Conservation (phyloP, 257 asterid genomes). For the Fraxinus quadrangulata region DNA sequence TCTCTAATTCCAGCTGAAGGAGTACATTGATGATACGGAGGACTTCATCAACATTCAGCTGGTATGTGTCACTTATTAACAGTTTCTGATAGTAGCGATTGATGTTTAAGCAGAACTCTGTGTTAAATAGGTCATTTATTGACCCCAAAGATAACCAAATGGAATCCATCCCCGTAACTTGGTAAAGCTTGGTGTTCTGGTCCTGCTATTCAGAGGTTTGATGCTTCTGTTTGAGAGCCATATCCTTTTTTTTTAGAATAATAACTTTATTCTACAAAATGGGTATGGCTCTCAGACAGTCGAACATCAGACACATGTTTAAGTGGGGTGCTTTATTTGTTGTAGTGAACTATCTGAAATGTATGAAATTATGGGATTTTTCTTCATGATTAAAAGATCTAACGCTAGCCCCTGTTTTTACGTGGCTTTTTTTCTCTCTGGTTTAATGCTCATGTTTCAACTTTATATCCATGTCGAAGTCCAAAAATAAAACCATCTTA, state of each 20-base stretch:
- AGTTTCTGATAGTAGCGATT: not conserved
- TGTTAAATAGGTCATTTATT: too few relatives aligned
- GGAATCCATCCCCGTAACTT: too few relatives aligned
- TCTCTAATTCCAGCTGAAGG: conserved; percentile 74
- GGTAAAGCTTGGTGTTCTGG: too few relatives aligned
- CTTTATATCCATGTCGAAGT: not conserved
- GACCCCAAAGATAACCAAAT: too few relatives aligned
- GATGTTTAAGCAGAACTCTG: not conserved
- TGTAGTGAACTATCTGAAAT: not conserved
- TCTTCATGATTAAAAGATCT: not conserved
- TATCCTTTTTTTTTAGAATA: too few relatives aligned
- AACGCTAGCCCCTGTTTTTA: not conserved
- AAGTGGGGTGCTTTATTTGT: conserved; percentile 20
- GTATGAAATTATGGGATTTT: not conserved
- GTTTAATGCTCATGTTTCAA: not conserved
- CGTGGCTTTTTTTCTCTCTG: not conserved
- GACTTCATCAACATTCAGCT: conserved; percentile 97
- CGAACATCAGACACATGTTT: not conserved
- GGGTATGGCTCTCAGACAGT: too few relatives aligned
- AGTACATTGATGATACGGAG: conserved; percentile 95
- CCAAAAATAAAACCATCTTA: not conserved
- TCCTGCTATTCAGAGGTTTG: too few relatives aligned
- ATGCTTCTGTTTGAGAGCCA: too few relatives aligned
- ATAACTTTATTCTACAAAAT: too few relatives aligned
- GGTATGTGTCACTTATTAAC: conserved; percentile 48